These are phyloP conservation scores for Cyclostephanos invisitatus DNA, from an alignment of 108 stramenopile species.

Conservation along the genomic window DNA sequence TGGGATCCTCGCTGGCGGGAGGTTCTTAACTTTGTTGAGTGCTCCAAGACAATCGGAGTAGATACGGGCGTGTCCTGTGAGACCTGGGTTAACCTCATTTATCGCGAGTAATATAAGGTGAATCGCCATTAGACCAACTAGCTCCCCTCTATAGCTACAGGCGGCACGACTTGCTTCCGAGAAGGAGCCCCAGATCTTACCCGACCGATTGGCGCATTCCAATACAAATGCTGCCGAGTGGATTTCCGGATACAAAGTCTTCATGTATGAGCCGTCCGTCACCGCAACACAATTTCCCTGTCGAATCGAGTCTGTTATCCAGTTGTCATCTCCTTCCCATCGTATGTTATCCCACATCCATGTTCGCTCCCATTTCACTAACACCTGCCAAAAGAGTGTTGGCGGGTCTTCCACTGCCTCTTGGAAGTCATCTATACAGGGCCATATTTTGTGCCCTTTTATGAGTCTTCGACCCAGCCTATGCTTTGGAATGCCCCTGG, in stretches of 20 bases:
- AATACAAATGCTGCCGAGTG: constrained; percentile 15
- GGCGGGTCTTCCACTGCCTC: neutral
- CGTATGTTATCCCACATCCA: constrained; percentile 13
- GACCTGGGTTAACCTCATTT: constrained; percentile 3
- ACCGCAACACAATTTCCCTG: constrained; percentile 7
- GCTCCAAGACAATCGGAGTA: constrained; percentile 27
- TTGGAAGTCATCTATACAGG: neutral
- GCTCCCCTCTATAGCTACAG: constrained; percentile 25
- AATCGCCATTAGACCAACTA: constrained; percentile 19
- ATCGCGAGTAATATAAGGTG: constrained; percentile 18
- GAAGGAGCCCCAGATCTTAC: constrained; percentile 8
- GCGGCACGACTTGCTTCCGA: constrained; percentile 3
- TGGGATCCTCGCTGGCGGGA: constrained; percentile 11
- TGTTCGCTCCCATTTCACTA: neutral
- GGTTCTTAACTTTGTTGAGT: neutral
- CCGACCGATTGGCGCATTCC: constrained; percentile 5
- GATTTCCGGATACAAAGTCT: neutral
- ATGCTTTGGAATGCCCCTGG: neutral
- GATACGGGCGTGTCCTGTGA: neutral
- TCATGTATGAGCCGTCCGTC: constrained; percentile 28
- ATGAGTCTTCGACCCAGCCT: neutral
- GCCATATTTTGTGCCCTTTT: neutral
- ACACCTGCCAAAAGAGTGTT: neutral
- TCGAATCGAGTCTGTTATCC: constrained; percentile 9
- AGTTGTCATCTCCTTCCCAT: neutral